Conservation (phyloP, 78 protist genomes). For the Dictyostelium purpureum region DNA sequence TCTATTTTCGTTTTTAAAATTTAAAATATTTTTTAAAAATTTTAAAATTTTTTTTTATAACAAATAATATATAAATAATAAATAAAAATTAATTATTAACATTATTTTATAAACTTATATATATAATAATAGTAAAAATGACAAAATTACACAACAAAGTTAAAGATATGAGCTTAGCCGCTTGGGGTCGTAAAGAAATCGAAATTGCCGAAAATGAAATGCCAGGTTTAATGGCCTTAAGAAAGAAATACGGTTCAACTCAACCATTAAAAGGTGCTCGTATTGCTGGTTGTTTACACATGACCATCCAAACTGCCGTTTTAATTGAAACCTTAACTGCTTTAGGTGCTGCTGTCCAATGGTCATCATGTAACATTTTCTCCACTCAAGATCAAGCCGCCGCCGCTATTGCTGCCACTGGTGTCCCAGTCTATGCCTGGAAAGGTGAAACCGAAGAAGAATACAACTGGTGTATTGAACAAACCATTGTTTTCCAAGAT, state of each 20-base stretch:
- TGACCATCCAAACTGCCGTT: slow-evolving; percentile 99
- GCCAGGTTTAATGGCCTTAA: slow-evolving; percentile 99
- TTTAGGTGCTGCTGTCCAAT: slow-evolving; percentile 98
- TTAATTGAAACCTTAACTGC: slow-evolving; percentile 97
- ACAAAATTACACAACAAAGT: slow-evolving; percentile 81
- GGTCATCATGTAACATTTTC: slow-evolving; percentile 99
- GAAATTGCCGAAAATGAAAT: slow-evolving; percentile 97
- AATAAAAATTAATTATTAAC: too few species aligned
- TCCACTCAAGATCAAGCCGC: slow-evolving; percentile 99
- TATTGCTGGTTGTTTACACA: slow-evolving; percentile 99
- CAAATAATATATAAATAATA: too few species aligned
- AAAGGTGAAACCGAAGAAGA: slow-evolving; percentile 99
- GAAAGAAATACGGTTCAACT: slow-evolving; percentile 93
- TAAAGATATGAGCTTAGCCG: slow-evolving; percentile 95
- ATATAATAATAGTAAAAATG: too few species aligned
- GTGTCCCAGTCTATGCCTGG: slow-evolving; percentile 98
- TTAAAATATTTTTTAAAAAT: too few species aligned
- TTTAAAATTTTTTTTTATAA: too few species aligned
- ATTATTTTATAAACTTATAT: too few species aligned
- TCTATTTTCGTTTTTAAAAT: too few species aligned
- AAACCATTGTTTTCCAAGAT: slow-evolving; percentile 93
- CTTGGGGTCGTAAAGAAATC: slow-evolving; percentile 97
- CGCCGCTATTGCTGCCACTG: slow-evolving; percentile 98
- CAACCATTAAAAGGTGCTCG: slow-evolving; percentile 97
- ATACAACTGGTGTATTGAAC: slow-evolving; percentile 97